phyloP scores from a whole-genome alignment of 1,284 basidiomycete species.

The Cyathus olla region DNA sequence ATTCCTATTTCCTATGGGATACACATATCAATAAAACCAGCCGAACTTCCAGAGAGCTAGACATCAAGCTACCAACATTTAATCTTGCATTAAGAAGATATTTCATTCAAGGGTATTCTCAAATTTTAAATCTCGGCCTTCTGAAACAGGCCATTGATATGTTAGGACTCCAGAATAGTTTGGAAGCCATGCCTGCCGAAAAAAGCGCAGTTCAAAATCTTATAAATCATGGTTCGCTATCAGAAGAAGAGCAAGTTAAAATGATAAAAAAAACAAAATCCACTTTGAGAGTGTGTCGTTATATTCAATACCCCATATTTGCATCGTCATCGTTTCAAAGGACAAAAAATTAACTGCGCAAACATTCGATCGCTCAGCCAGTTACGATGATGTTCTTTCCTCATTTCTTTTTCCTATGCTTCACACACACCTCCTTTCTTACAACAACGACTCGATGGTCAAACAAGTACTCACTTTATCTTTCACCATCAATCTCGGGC shows the following conservation, averaged over 20 bases:
- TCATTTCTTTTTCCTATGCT: background rate
- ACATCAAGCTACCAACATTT: background rate
- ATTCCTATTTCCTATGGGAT: background rate
- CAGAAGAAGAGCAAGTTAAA: background rate
- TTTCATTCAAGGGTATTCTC: no score
- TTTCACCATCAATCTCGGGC: no score
- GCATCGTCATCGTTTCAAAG: background rate
- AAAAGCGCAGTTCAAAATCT: background rate
- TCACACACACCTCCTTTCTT: background rate
- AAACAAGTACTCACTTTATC: no score
- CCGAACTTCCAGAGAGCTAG: background rate
- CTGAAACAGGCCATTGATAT: background rate
- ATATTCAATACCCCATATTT: background rate
- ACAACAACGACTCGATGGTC: no score
- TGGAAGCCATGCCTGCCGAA: background rate
- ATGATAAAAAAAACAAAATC: no score
- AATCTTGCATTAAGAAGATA: no score
- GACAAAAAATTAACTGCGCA: background rate
- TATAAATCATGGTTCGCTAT: background rate
- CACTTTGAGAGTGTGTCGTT: background rate
- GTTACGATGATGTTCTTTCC: background rate
- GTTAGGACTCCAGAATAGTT: background rate
- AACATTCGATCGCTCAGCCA: background rate
- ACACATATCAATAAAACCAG: background rate
- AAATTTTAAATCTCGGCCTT: no score